Percentiles rank a stretch among this genome's conserved stretches.
Evolutionary conservation across 495 filamentous ascomycete species (phyloP).

Genomic region (Cercophora scortea): DNA sequence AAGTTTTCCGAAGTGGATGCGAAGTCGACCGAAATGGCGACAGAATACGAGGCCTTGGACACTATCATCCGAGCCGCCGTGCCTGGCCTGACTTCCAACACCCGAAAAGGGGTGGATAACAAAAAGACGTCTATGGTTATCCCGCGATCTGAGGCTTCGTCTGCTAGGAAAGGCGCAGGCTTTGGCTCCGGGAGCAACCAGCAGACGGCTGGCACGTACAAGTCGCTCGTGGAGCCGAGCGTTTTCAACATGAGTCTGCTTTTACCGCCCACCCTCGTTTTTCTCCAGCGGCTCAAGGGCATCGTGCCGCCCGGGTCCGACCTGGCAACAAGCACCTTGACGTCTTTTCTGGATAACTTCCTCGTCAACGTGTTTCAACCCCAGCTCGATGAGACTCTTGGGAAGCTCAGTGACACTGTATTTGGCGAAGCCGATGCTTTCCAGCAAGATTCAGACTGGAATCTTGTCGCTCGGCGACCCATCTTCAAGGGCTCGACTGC

Average conservation of each 20-base stretch:
- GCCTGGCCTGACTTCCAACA: slow-evolving; percentile 81
- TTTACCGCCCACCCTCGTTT: slow-evolving; percentile 86
- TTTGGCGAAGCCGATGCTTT: slow-evolving; percentile 84
- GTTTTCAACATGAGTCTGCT: slow-evolving; percentile 97
- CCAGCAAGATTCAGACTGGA: slow-evolving; percentile 79
- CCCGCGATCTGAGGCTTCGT: slow-evolving; percentile 20
- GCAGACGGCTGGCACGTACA: slow-evolving; percentile 55
- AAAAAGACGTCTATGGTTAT: slow-evolving; percentile 31
- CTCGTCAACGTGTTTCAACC: slow-evolving; percentile 97
- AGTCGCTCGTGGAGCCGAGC: slow-evolving; percentile 77
- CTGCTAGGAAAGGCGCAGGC: slow-evolving; percentile 28
- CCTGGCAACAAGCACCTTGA: slow-evolving; percentile 77
- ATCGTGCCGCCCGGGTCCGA: slow-evolving; percentile 83
- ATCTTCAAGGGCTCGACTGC: slow-evolving; percentile 89
- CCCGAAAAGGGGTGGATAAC: slow-evolving; percentile 48
- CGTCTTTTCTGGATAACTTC: slow-evolving; percentile 96
- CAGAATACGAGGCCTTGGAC: slow-evolving; percentile 85
- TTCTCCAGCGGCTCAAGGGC: slow-evolving; percentile 82
- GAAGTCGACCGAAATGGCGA: slow-evolving; percentile 62
- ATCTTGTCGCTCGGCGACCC: slow-evolving; percentile 63
- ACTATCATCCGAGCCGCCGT: slow-evolving; percentile 84
- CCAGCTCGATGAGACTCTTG: slow-evolving; percentile 89
- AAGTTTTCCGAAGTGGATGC: slow-evolving; percentile 78
- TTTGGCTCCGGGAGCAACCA: slow-evolving; percentile 9
- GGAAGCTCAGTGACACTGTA: slow-evolving; percentile 74